Evolutionary conservation across 2,329 filamentous ascomycete genomes (phyloP).

Genomic region (Hymenoscyphus occultus): DNA sequence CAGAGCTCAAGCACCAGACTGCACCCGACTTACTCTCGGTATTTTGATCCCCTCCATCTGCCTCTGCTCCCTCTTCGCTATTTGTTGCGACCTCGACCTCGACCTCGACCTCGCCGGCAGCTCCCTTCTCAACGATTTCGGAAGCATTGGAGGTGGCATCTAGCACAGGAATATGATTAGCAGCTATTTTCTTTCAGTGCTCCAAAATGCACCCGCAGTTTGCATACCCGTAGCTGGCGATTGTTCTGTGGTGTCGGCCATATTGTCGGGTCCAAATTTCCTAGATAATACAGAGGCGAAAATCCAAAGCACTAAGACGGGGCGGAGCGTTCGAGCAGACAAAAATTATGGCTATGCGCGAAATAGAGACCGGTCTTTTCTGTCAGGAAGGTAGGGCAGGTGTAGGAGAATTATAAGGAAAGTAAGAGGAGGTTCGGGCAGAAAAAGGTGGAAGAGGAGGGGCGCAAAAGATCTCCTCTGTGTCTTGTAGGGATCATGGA

Average conservation of each 20-base stretch:
- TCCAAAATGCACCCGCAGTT: background rate
- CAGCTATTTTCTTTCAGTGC: conserved; percentile 7
- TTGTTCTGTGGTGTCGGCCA: conserved; percentile 31
- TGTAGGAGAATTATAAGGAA: conserved; percentile 20
- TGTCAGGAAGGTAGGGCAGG: conserved; percentile 16
- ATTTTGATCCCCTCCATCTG: conserved; percentile 30
- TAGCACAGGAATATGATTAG: conserved; percentile 12
- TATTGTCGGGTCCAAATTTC: conserved; percentile 30
- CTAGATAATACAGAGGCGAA: conserved; percentile 11
- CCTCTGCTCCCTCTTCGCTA: conserved; percentile 25
- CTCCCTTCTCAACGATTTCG: conserved; percentile 15
- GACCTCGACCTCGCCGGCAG: conserved; percentile 12
- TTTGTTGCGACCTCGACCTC: conserved; percentile 20
- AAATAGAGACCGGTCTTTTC: conserved; percentile 17
- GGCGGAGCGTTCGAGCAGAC: conserved; percentile 9
- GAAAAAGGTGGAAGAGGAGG: conserved; percentile 12
- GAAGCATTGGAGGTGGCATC: conserved; percentile 23
- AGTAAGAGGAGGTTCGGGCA: conserved; percentile 14
- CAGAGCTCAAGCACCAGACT: conserved; percentile 9
- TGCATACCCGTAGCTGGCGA: conserved; percentile 35
- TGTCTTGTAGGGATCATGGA: conserved; percentile 12
- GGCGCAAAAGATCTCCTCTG: conserved; percentile 17
- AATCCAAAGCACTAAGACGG: conserved; percentile 15
- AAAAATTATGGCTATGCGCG: conserved; percentile 15
- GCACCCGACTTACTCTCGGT: conserved; percentile 32